These are phyloP conservation scores for Eucalyptus guilfoylei DNA, from an alignment of 345 rosid species.

Conservation along the genomic window DNA sequence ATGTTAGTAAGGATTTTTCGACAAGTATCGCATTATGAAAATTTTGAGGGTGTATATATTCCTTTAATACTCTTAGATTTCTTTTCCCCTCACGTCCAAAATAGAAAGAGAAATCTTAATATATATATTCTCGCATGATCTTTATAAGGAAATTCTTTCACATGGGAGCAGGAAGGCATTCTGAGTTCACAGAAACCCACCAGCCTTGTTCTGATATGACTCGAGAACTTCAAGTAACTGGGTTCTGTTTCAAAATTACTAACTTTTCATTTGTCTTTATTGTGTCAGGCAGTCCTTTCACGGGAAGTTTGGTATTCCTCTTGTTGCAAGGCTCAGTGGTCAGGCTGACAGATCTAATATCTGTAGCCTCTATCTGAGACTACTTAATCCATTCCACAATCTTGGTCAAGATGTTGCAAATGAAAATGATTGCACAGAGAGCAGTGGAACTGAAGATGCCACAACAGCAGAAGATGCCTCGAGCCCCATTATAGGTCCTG, in stretches of 20 bases:
- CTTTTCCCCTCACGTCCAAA: not conserved
- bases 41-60: not conserved
- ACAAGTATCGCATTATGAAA: not conserved
- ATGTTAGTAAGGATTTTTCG: not conserved
- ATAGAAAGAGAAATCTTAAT: not conserved
- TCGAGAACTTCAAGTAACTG: not conserved
- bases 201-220: not conserved
- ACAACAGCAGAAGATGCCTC: constrained; percentile 14
- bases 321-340: constrained; percentile 52
- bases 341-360: constrained; percentile 48
- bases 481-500: constrained; percentile 11
- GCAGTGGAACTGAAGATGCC: constrained; percentile 23
- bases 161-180: not conserved
- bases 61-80: not conserved
- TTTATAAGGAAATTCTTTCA: not conserved
- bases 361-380: constrained; percentile 36
- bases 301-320: constrained; percentile 83
- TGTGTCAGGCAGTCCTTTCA: constrained; percentile 49
- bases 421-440: constrained; percentile 10
- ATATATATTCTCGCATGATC: not conserved
- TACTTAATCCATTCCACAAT: constrained; percentile 51
- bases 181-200: not conserved
- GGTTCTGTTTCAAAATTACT: not conserved
- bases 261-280: not conserved
- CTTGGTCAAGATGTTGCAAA: constrained; percentile 20